phyloP scores from a whole-genome alignment of 352 stramenopile genomes.

The Globisporangium megalacanthum region DNA sequence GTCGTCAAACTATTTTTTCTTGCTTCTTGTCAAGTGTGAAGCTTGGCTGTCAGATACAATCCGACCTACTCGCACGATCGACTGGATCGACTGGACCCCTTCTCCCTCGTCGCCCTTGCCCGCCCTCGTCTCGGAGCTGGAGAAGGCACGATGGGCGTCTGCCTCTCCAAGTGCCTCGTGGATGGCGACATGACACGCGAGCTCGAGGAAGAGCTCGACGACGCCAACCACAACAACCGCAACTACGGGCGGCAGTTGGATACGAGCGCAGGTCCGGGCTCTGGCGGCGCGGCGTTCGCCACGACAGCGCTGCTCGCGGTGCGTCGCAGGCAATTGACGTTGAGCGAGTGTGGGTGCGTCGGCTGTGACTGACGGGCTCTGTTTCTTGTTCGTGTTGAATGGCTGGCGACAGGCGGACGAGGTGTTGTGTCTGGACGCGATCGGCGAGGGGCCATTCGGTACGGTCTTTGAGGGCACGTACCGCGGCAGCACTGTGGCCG shows the following conservation, averaged over 20 bases:
- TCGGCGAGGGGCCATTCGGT: conserved; percentile 73
- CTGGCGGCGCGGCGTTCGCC: conserved; percentile 52
- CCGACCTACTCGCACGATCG: too few relatives aligned
- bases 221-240: conserved; percentile 35
- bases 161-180: conserved; percentile 78
- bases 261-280: conserved; percentile 13
- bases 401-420: conserved; percentile 53
- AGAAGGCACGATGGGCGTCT: conserved; percentile 65
- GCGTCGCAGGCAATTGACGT: conserved; percentile 8
- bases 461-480: conserved; percentile 86
- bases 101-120: too few relatives aligned
- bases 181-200: conserved; percentile 83
- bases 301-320: conserved; percentile 73
- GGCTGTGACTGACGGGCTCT: neutral
- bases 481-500: conserved; percentile 73
- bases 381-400: neutral
- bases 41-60: too few relatives aligned
- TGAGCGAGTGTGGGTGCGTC: neutral
- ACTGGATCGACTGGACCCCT: too few relatives aligned
- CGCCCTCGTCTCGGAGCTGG: neutral
- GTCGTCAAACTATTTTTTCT: neutral
- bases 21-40: too few relatives aligned
- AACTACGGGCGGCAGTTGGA: conserved; percentile 42
- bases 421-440: conserved; percentile 72
- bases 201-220: conserved; percentile 80